Evolutionary conservation across 1,284 basidiomycete species (phyloP), one percentile per base, ranked within the genome.

Genomic region (Trichosporon sp.): DNA sequence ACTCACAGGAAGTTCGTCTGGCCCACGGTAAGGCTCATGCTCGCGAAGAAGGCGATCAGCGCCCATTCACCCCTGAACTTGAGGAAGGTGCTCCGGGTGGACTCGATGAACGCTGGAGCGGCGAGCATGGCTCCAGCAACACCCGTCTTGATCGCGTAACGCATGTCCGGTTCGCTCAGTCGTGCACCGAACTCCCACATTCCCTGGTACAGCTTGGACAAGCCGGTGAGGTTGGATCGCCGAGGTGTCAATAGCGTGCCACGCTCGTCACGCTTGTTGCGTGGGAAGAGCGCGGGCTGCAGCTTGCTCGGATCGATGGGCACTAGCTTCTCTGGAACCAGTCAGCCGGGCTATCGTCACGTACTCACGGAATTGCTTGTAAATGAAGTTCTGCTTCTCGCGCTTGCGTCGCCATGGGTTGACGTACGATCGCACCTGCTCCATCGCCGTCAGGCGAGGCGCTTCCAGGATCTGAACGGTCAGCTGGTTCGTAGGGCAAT

Each of bases 41-140:
- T 92, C 15, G 92, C 89, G 75, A 96, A 93, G 80, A 90, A 94
- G 56, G 93, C 94, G 65, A 98, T 92, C 75, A 98, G 83, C 1
- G 94, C 94, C 95, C 95, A 98, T 81, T 98, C 93, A 47, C 94
- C 94, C 76, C 90, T 87, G 76, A 90, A 95, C 67, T 79, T 87
- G 35, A 92, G 85, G 78, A 97, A 98, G 5, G 89, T 84, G 1
- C 89, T 89, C 29, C 93, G 85, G 1, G 92, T 94, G 12, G 82
- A 75, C 69, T 92, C 90, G 67, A 92, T 90, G 80, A 95, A 97
- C 0, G 93, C 93, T 1, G 93, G 93, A 1, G 90, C 86, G 0
- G 94, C 91, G 2, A 97, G 84, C 23, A 95, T 84, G 0, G 92
- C 91, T 60, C 82, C 82, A 2, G 85, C 86, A 0, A 85, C 64